A percentile compares a stretch with the other conserved stretches of the same genome.
phyloP scores from a whole-genome alignment of 306 rosid genomes.

The Prunus campanulata region DNA sequence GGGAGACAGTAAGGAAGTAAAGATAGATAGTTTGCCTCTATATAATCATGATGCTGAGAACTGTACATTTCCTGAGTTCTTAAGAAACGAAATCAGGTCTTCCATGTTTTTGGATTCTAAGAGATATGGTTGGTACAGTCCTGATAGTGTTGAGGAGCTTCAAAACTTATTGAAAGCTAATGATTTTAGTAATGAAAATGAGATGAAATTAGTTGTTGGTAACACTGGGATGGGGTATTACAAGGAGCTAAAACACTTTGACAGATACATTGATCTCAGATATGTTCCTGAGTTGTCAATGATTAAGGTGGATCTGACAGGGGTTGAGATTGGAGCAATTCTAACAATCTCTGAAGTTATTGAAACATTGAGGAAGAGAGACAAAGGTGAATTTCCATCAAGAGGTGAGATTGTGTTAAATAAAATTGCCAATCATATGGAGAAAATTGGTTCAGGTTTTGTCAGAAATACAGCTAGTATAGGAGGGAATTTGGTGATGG shows the following conservation, averaged over 20 bases:
- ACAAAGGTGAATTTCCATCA: constrained; percentile 22
- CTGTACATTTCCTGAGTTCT: constrained; percentile 55
- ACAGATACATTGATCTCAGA: constrained; percentile 54
- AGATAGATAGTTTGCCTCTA: constrained; percentile 44
- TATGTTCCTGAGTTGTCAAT: constrained; percentile 54
- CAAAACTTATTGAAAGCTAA: constrained; percentile 32
- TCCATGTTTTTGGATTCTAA: constrained; percentile 37
- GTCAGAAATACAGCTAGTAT: constrained; percentile 72
- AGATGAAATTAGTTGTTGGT: constrained; percentile 56
- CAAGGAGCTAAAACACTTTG: constrained; percentile 52
- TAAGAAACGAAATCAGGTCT: constrained; percentile 46
- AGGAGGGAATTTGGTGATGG: constrained; percentile 91
- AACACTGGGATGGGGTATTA: constrained; percentile 84
- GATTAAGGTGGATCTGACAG: constrained; percentile 49
- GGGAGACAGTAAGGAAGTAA: constrained; percentile 49
- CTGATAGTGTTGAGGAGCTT: constrained; percentile 52
- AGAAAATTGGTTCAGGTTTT: constrained; percentile 65
- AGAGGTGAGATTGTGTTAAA: constrained; percentile 42
- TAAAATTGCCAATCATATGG: constrained; percentile 67
- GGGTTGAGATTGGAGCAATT: constrained; percentile 71
- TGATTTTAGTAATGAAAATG: constrained; percentile 18
- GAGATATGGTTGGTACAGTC: constrained; percentile 54
- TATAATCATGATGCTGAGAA: constrained; percentile 31
- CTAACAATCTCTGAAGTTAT: constrained; percentile 66
- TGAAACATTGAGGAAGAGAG: constrained; percentile 42